Evolutionary conservation across 331 rosid genomes (phyloP).

Genomic region (Arachis monticola): DNA sequence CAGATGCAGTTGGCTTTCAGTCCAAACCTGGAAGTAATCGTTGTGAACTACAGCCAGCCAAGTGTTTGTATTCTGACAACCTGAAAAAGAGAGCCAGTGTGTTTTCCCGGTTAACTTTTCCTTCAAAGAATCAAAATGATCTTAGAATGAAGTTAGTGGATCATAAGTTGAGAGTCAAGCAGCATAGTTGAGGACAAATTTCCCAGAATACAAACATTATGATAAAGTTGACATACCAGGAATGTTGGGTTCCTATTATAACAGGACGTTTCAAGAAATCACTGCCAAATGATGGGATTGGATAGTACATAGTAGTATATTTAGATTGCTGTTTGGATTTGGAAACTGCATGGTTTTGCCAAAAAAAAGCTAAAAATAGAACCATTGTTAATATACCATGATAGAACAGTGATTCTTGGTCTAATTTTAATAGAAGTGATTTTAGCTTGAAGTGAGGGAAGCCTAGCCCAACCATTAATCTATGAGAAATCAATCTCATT

Average conservation of each 20-base stretch:
- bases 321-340: too few species aligned
- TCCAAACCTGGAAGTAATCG: slow-evolving; percentile 18
- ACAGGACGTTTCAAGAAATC: slow-evolving; percentile 6
- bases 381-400: neutral
- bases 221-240: neutral
- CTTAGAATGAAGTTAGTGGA: neutral
- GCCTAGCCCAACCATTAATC: too few species aligned
- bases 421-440: neutral
- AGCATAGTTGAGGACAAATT: neutral
- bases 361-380: neutral
- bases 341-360: too few species aligned
- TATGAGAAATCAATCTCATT: neutral
- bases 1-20: slow-evolving; percentile 19
- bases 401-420: neutral
- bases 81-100: slow-evolving; percentile 35
- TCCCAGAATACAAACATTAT: neutral
- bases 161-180: neutral
- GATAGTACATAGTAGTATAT: too few species aligned
- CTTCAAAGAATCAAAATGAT: slow-evolving; percentile 27
- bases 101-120: slow-evolving; percentile 45
- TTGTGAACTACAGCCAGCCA: neutral
- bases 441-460: neutral
- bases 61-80: slow-evolving; percentile 43
- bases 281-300: neutral
- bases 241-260: slow-evolving; percentile 20